phyloP scores from a whole-genome alignment of 164 flowering plant genomes.

The Umbellularia californica region DNA sequence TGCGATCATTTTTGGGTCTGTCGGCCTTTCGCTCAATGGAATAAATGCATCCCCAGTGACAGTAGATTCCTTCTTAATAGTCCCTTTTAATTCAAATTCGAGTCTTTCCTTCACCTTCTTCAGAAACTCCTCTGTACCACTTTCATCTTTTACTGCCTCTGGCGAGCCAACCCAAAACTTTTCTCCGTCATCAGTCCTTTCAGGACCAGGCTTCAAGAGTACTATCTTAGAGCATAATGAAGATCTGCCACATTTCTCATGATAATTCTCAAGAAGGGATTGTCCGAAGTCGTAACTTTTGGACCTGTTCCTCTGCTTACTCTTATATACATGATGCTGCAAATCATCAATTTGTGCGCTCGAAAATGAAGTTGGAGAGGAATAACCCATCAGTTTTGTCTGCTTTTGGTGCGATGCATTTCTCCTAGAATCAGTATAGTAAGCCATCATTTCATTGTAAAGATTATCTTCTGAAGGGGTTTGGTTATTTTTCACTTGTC shows the following conservation, averaged over 20 bases:
- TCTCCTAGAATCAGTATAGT: constrained; percentile 27
- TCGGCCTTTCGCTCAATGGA: constrained; percentile 59
- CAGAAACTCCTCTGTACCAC: constrained; percentile 72
- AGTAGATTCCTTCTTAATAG: constrained; percentile 29
- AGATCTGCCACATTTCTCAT: constrained; percentile 21
- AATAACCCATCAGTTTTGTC: constrained; percentile 17
- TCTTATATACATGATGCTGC: constrained; percentile 18
- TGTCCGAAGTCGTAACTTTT: constrained; percentile 32
- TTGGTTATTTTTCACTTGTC: constrained; percentile 21
- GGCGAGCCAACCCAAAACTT: constrained; percentile 54
- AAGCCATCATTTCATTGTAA: constrained; percentile 42
- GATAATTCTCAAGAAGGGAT: constrained; percentile 12
- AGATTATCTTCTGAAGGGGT: constrained; percentile 48
- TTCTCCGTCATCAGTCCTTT: constrained; percentile 35
- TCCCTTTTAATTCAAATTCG: constrained; percentile 67
- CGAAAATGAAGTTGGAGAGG: constrained; percentile 4
- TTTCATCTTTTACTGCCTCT: constrained; percentile 37
- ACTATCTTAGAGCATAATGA: constrained; percentile 69
- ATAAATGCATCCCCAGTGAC: constrained; percentile 66
- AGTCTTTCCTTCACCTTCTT: constrained; percentile 82
- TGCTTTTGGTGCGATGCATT: constrained; percentile 20
- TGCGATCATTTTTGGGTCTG: constrained; percentile 57
- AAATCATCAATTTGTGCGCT: constrained; percentile 15
- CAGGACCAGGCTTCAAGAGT: constrained; percentile 85
- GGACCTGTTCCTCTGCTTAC: constrained; percentile 28